Evolutionary conservation across 345 rosid genomes (phyloP), one percentile per base, ranked within the genome.

Genomic region (Moringa oleifera): DNA sequence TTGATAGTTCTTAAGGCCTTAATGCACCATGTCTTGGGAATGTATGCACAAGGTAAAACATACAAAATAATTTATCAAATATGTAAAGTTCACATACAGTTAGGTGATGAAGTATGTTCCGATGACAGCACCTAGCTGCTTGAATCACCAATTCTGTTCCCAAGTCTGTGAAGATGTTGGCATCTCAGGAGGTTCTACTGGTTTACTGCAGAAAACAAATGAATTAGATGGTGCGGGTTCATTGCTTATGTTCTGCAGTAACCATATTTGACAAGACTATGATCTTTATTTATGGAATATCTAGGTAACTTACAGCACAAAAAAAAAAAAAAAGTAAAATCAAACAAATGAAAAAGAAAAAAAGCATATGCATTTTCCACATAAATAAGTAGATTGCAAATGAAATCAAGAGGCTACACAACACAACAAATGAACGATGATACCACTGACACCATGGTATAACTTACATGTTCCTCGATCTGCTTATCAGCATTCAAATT

Each of bases 121-220:
- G 57, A 64, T 18, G 59, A 61, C 56, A 70, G 67, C 73, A 69
- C 59, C 79, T 75, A 72, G 63, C 75, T 61, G 60, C 83, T 69
- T 41, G 73, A 73, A 64, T 71, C 63, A 59, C 75, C 79, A 24
- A 60, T 64, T 22, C 52, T 69, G 47, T 71, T 72, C 69, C 71
- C 74, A 63, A 33, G 51, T 49, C 58, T 65, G 23, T 47, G 61
- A 50, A 61, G 47, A 50, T 51, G 24, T 58, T 69, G 20, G 70
- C 49, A 57, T 53, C 68, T 75, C 77, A 53, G 60, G 25, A 20
- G 66, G 57, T 21, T 63, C 73, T 16, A 67, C 79, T 23, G 53
- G 60, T 59, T 74, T 74, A 55, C 52, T 49, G 46, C 77, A 65
- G 7, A 53, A 62, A 66, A 54, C 67, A 58, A 63, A 58, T 62